phyloP scores from a whole-genome alignment of 2,329 filamentous ascomycete species.

The Trichoderma simmonsii region DNA sequence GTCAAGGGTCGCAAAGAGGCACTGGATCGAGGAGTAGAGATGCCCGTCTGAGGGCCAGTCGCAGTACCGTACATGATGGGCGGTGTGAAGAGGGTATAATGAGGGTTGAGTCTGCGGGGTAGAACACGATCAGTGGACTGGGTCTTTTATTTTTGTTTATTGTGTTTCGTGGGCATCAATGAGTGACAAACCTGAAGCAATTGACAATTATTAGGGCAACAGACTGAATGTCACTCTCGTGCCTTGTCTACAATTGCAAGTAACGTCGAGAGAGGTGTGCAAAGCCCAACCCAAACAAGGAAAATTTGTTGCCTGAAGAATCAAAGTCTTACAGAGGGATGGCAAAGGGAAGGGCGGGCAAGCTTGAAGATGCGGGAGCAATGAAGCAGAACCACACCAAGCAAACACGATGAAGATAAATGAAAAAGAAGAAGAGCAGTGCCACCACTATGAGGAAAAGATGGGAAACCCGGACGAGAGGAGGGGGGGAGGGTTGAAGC shows the following conservation, averaged over 20 bases:
- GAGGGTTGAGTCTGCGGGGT: constrained; percentile 18
- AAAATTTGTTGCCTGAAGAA: constrained; percentile 15
- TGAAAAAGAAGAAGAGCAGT: constrained; percentile 13
- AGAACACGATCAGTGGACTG: not conserved
- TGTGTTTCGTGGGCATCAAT: not conserved
- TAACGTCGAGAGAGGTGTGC: not conserved
- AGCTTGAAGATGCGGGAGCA: constrained; percentile 16
- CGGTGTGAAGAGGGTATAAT: constrained; percentile 26
- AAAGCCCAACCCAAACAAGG: constrained; percentile 11
- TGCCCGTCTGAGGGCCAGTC: constrained; percentile 87
- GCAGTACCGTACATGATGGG: constrained; percentile 79
- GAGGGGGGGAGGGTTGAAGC: constrained; percentile 19
- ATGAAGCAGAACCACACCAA: constrained; percentile 11
- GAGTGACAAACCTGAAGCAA: not conserved
- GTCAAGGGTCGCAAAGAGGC: constrained; percentile 89
- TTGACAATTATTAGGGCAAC: constrained; percentile 8
- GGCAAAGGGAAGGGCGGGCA: constrained; percentile 14
- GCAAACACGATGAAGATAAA: constrained; percentile 7
- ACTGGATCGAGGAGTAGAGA: constrained; percentile 92
- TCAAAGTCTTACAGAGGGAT: constrained; percentile 19
- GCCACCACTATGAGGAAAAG: constrained; percentile 18
- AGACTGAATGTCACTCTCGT: constrained; percentile 5
- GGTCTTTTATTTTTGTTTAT: not conserved
- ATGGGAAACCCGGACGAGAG: constrained; percentile 11
- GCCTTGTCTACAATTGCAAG: constrained; percentile 4